Evolutionary conservation across 164 flowering plant genomes (phyloP), one percentile per base, ranked within the genome.

Genomic region (Vitis amurensis): DNA sequence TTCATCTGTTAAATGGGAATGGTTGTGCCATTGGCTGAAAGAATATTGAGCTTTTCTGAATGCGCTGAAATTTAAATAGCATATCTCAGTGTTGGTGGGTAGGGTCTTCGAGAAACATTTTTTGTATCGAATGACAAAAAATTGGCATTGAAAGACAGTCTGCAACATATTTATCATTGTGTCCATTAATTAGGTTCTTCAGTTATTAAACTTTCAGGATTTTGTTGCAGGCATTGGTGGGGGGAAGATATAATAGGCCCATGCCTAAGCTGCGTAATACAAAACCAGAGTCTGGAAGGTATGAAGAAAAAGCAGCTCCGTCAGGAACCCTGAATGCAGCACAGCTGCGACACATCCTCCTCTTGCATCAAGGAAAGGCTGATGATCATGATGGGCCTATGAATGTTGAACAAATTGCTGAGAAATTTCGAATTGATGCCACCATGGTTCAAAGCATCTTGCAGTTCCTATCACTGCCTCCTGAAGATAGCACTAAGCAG

Each of bases 221-320:
- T 16, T 14, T 72, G 27, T 59, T 74, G 63, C 89, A 91, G 98
- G 92, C 95, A 37, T 69, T 64, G 14, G 80, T 92, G 59, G 89
- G 85, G 68, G 90, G 89, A 69, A 89, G 59, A 50, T 84, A 85
- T 57, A 77, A 79, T 8, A 79, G 94, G 69, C 97, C 99, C 37
- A 67, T 91, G 89, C 97, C 99, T 52, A 94, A 90, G 71, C 80
- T 89, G 70, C 86, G 97, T 14, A 83, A 81, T 60, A 86, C 99
- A 55, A 85, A 71, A 44, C 75, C 84, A 55, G 97, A 82, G n/a
- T 82, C 86, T 11, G 71, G 82, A 31, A 75, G 81, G 49, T 83
- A 83, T 55, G 95, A 87, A 73, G 86, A 84, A 60, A 86, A 77
- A 68, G 78, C 86, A 12, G 85, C 71, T 67, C 85, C 90, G 51